These are phyloP conservation scores for Ceratocystis eucalypticola DNA, from an alignment of 2,329 filamentous ascomycete species.

Conservation along the genomic window DNA sequence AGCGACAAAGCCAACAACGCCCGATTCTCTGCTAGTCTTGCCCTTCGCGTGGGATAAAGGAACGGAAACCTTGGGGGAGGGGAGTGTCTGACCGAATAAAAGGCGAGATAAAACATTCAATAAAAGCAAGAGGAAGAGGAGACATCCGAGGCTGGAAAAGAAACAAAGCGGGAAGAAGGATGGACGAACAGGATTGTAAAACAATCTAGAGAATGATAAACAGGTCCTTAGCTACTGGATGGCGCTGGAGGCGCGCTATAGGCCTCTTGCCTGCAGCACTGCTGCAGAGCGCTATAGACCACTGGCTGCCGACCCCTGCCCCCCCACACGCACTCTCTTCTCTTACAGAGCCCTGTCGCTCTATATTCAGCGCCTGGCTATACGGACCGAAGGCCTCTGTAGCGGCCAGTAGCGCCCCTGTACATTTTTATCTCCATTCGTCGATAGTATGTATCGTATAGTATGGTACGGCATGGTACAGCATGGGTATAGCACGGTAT, in stretches of 20 bases:
- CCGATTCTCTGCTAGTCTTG: background rate
- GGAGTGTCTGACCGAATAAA: no score
- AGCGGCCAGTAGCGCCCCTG: no score
- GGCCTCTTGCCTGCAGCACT: background rate
- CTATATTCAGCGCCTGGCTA: background rate
- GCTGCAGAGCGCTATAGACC: background rate
- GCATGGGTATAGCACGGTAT: no score
- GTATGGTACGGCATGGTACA: no score
- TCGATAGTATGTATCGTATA: no score
- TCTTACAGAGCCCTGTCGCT: background rate
- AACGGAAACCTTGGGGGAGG: no score
- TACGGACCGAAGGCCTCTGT: no score
- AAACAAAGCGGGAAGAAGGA: slow-evolving; percentile 6
- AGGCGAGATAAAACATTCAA: no score
- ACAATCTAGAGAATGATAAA: background rate
- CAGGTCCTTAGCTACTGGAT: background rate
- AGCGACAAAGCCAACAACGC: background rate
- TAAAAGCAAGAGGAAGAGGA: background rate
- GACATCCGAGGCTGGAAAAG: slow-evolving; percentile 2
- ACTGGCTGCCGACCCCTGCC: background rate
- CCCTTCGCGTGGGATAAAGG: no score
- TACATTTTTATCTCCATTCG: no score
- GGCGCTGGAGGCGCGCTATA: background rate
- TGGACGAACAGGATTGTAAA: slow-evolving; percentile 1
- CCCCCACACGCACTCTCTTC: background rate